Evolutionary conservation across 2,329 filamentous ascomycete genomes (phyloP), one percentile per base, ranked within the genome.

Genomic region (Fusarium sterilihyphosum): DNA sequence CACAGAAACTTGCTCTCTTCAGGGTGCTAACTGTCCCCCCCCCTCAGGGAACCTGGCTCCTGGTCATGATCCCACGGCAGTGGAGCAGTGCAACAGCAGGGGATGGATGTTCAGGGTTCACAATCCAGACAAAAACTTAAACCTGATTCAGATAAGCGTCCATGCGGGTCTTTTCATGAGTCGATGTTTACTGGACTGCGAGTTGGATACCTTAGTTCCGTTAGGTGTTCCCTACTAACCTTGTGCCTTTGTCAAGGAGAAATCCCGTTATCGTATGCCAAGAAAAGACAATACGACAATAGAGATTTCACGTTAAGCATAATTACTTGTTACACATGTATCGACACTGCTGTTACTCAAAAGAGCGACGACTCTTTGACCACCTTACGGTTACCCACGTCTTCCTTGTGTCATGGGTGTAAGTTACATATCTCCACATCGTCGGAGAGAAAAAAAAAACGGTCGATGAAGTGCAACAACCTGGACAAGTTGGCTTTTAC

Each of bases 11-110:
- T 58, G 33, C 40, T 53, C 49, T 62, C 43, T 41, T 56, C 26
- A 26, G 29, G 14, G 20, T 33, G 40, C 40, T 47, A 37, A 38
- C 41, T 37, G 49, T 47, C 31, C 29, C 40, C 57, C 52, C 35
- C 52, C 35, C 44, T 67, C 33, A 64, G 58, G 65, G 44, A 62
- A 56, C 65, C 59, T 61, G 50, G 58, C 66, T 60, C 71, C 54
- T 61, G 61, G 66, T 52, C 62, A 68, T 62, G 67, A 69, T 75
- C 68, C 68, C 68, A 75, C 69, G 53, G 64, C 50, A 64, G 71
- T 71, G 72, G 67, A 74, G 71, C 33, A 44, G 43, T 69, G 57
- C 49, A 57, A 63, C 60, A 50, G 40, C 54, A 70, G 54, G 70
- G 64, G 61, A 64, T 56, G 33, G 14, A 35, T 35, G 62, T 56